phyloP scores from a whole-genome alignment of 805 yeast species.

The Myxozyma vanderwaltii region DNA sequence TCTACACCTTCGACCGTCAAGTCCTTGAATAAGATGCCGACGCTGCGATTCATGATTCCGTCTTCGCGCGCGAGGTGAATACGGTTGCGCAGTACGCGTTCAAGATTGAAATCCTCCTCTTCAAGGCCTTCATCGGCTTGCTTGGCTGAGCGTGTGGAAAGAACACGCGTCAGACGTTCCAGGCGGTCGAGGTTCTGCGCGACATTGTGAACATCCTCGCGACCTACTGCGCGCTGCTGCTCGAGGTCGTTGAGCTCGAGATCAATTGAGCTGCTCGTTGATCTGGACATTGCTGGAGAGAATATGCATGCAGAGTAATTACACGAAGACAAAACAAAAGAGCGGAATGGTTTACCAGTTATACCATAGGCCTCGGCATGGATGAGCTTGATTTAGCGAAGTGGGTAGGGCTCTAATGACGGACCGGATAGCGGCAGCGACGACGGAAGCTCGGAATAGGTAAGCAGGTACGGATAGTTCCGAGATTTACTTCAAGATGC shows the following conservation, averaged over 20 bases:
- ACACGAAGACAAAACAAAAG: too few species aligned
- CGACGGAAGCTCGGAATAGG: too few species aligned
- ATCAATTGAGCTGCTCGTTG: not conserved
- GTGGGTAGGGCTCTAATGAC: too few species aligned
- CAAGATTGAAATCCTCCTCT: constrained; percentile 41
- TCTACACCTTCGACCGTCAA: constrained; percentile 51
- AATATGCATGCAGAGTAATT: too few species aligned
- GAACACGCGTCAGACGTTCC: constrained; percentile 35
- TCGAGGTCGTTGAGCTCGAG: constrained; percentile 9
- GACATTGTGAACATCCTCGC: constrained; percentile 2
- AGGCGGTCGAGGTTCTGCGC: constrained; percentile 21
- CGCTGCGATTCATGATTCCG: constrained; percentile 42
- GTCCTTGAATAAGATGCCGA: constrained; percentile 45
- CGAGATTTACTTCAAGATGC: too few species aligned
- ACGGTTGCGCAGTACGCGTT: constrained; percentile 36
- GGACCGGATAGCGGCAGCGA: too few species aligned
- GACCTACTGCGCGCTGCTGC: not conserved
- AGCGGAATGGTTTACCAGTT: too few species aligned
- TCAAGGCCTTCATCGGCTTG: constrained; percentile 36
- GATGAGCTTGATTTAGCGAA: too few species aligned
- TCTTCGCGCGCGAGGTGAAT: constrained; percentile 35
- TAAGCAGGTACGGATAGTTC: too few species aligned
- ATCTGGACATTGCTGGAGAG: not conserved
- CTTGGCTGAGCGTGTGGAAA: constrained; percentile 36
- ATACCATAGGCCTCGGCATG: too few species aligned